These are phyloP conservation scores for Schizochytrium sp. DNA, from an alignment of 108 stramenopile species.

Conservation along the genomic window DNA sequence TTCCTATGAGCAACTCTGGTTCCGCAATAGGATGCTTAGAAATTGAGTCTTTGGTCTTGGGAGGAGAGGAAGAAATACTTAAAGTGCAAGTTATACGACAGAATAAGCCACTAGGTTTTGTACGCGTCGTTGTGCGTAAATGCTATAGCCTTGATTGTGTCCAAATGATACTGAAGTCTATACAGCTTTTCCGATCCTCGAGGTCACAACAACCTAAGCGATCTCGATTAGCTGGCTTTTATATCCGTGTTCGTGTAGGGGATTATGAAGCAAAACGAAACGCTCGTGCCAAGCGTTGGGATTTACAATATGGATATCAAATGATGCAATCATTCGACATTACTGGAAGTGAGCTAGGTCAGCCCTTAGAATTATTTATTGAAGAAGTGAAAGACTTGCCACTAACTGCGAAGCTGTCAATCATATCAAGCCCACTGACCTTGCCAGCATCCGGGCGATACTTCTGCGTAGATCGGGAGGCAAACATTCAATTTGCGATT, in stretches of 20 bases:
- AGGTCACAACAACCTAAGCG: not conserved
- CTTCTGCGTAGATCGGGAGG: not conserved
- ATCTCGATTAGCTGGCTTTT: not conserved
- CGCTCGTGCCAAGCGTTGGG: not conserved
- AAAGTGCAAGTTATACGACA: not conserved
- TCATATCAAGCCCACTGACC: not conserved
- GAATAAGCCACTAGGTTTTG: not conserved
- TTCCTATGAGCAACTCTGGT: not conserved
- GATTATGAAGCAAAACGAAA: conserved; percentile 33
- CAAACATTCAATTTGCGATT: not conserved
- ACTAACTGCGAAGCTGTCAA: not conserved
- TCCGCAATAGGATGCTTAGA: not conserved
- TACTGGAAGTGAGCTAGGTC: not conserved
- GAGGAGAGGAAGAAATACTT: not conserved
- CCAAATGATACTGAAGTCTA: not conserved
- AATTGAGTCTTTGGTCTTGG: not conserved
- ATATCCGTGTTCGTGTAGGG: not conserved
- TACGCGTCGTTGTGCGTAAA: not conserved
- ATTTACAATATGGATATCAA: not conserved
- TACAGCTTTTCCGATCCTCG: not conserved
- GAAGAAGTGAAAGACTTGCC: not conserved
- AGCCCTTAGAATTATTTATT: not conserved
- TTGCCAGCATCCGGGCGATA: not conserved
- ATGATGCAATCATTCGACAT: not conserved
- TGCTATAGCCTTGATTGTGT: not conserved